Base-by-base conservation (phyloP, 257 asterid species). In the Plantago ovata region DNA sequence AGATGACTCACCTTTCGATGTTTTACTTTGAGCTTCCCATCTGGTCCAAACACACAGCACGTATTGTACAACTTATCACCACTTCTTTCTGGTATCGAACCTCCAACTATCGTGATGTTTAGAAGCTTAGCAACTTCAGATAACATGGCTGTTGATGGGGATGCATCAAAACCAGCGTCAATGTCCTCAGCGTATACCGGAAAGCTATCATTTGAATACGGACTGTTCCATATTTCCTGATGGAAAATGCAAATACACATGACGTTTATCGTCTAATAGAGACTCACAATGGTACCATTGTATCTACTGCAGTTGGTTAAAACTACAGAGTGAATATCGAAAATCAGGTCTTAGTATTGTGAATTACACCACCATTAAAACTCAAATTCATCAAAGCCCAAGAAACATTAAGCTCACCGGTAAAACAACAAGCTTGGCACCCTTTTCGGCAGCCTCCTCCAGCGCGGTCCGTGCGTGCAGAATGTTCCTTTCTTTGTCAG, bases 151-250 rank as follows among this genome's bases (percentile, higher is more conserved):
- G 95, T 88, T 10, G 98, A 88, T 2, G 97, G 97, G 58, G 98
- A 92, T 55, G 74, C 81, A 45, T 77, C 86, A 72, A 86, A 70
- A 66, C 96, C 97, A 38, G 94, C 95, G 72, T 88, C 98, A 44
- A 92, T 84, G 51, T 85, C 96, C 84, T 92, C 98, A 53, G 97
- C 98, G 73, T 88, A 85, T 48, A 76, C 60, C 18, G 98, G 96
- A 73, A 92, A 92, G 81, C 95, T 92, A 63, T 84, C 98, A 63
- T 84, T 92, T 49, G 95, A 88, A 72, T 88, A 88, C 41, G 98
- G 98, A 64, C 96, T 77, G 60, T 92, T 92, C 98, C 97, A 92
- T 68, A 92, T 88, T 79, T 92, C 98, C 98, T 92, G 72, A 64
- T 8, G 15, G 67, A 70, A 69, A 47, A 50, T 23, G 53, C 42